Evolutionary conservation across 73 alveolate species (phyloP).

Genomic region (Stentor coeruleus): DNA sequence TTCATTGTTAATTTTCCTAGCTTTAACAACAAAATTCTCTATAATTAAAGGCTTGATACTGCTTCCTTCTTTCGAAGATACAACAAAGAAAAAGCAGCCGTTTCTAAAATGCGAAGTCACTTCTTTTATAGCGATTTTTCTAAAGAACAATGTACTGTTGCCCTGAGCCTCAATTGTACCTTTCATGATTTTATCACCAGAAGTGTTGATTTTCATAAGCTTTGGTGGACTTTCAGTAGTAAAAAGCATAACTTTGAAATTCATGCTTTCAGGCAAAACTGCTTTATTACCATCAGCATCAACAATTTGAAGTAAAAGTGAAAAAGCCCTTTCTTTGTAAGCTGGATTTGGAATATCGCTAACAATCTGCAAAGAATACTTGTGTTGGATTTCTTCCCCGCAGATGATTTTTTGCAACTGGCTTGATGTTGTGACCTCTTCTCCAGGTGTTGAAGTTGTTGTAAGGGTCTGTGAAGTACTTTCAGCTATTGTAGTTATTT

Average conservation of each 20-base stretch:
- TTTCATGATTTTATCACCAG: neutral
- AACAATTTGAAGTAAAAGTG: neutral
- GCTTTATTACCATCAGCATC: neutral
- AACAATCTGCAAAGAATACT: neutral
- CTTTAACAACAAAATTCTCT: slow-evolving; percentile 5
- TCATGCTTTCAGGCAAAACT: neutral
- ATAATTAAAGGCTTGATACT: slow-evolving; percentile 12
- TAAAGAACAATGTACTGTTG: neutral
- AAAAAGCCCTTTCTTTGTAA: slow-evolving; percentile 22
- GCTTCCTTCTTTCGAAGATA: neutral
- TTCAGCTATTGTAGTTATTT: neutral
- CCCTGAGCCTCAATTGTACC: neutral
- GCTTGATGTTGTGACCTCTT: neutral
- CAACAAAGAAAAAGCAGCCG: neutral
- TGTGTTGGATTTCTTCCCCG: neutral
- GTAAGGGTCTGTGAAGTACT: too few relatives aligned
- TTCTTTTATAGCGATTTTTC: neutral
- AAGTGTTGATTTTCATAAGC: neutral
- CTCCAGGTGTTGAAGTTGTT: neutral
- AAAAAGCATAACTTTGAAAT: neutral
- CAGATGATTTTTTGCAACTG: neutral
- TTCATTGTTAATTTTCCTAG: slow-evolving; percentile 15
- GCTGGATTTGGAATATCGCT: slow-evolving; percentile 9
- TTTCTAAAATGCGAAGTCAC: slow-evolving; percentile 19
- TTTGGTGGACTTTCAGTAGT: slow-evolving; percentile 13